phyloP scores from a whole-genome alignment of 164 flowering plant species.

The Paratinospora sagittata region DNA sequence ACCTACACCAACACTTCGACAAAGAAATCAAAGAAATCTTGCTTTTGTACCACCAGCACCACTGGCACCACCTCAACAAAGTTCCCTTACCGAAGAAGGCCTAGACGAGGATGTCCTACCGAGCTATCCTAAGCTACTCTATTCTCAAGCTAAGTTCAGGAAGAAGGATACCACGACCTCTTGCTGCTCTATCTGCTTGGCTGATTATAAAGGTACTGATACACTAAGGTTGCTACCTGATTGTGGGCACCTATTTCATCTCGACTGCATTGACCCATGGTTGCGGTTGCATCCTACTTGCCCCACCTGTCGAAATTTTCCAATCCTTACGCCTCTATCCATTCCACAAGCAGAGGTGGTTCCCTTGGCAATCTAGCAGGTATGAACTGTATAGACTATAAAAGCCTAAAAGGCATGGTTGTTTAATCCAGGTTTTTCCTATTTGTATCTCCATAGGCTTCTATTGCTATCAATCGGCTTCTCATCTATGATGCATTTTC shows the following conservation, averaged over 20 bases:
- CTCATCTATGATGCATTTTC: neutral
- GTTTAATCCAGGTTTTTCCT: neutral
- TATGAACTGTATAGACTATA: constrained; percentile 1
- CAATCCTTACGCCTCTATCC: constrained; percentile 53
- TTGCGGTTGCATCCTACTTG: constrained; percentile 65
- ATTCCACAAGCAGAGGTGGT: constrained; percentile 73
- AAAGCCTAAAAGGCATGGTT: neutral
- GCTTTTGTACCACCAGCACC: neutral
- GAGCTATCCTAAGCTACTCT: constrained; percentile 61
- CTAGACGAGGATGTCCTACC: constrained; percentile 60
- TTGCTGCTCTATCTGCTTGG: constrained; percentile 77
- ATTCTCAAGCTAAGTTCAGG: constrained; percentile 42
- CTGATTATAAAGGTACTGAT: constrained; percentile 58
- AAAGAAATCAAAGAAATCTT: neutral
- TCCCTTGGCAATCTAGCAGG: constrained; percentile 36
- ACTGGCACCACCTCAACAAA: constrained; percentile 4
- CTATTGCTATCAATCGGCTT: neutral
- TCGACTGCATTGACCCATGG: constrained; percentile 75
- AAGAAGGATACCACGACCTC: constrained; percentile 34
- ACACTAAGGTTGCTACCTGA: constrained; percentile 61
- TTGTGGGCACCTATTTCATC: constrained; percentile 70
- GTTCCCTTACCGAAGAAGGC: constrained; percentile 34
- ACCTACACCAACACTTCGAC: too few species aligned
- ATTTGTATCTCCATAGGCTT: neutral
- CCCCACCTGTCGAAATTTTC: constrained; percentile 72